Evolutionary conservation across 129 eudicot species (phyloP), one percentile per base, ranked within the genome.

Genomic region (Flaveria brownii): DNA sequence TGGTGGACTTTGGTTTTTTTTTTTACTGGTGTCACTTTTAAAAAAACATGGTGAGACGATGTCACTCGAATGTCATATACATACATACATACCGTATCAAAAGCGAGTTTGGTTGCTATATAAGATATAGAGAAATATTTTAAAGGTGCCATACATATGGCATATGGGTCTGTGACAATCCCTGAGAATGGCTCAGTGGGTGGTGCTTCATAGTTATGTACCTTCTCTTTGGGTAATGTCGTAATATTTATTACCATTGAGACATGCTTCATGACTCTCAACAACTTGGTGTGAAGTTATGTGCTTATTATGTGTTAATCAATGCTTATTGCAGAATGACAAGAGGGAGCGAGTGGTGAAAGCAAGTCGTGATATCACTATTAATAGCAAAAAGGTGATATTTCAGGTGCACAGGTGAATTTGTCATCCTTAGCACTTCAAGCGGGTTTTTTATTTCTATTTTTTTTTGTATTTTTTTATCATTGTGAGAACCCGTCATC

Each of bases 341-440:
- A 95, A 95, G 82, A 86, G 99, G 71, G 99, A 95, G 85, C 84
- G 97, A 71, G 91, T 95, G 50, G 99, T 95, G 71, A 95, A 95
- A 84, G 99, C 99, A 66, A 95, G 99, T 69, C 91, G 99, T 16
- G 99, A 95, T 77, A 84, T 95, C 70, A 95, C 99, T 79, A 89
- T 95, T 75, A 91, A 91, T 72, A 95, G 99, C 96, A 95, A 95
- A 84, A 95, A 95, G 78, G 99, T 95, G 75, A 95, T 95, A 61
- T 95, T 95, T 86, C 97, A 95, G 78, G 99, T 95, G 72, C 99
- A 95, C 82, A 91, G 99, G 99, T 95, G 74, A 81, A 30, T 25
- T 30, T n/a, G 3, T n/a, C 36, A 9, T 73, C 67, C 56, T 43
- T 52, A 9, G 41, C 41, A 36, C 7, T 36, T 36, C 41, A 36